Conservation (phyloP, 306 rosid genomes). For the Ormosia emarginata region DNA sequence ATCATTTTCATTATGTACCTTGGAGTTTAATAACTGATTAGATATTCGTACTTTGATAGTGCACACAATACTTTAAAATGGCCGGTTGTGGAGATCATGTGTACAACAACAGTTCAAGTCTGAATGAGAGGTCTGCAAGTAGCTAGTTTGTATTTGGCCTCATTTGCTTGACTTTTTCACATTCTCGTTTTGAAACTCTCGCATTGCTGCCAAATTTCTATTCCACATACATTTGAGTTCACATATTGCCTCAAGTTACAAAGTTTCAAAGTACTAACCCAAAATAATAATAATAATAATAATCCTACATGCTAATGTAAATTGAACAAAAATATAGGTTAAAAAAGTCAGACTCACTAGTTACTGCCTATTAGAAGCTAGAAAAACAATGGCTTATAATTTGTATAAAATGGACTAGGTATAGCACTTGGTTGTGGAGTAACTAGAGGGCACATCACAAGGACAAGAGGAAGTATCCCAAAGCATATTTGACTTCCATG, state of each 20-base stretch:
- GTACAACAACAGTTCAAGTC: not conserved
- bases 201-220: slow-evolving; percentile 23
- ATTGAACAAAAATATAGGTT: not conserved
- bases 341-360: not conserved
- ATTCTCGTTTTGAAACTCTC: slow-evolving; percentile 19
- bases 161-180: not conserved
- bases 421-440: slow-evolving; percentile 44
- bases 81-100: not conserved
- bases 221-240: slow-evolving; percentile 34
- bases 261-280: slow-evolving; percentile 1
- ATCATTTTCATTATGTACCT: not conserved
- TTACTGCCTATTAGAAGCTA: slow-evolving; percentile 11
- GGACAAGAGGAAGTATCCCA: slow-evolving; percentile 71
- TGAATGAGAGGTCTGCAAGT: not conserved
- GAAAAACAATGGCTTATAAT: slow-evolving; percentile 26
- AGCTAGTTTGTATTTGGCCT: not conserved
- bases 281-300: not conserved
- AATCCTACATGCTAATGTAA: not conserved
- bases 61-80: not conserved
- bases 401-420: slow-evolving; percentile 14
- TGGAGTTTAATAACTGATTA: not conserved
- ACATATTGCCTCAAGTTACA: slow-evolving; percentile 25
- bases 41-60: not conserved
- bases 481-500: slow-evolving; percentile 54
- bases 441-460: slow-evolving; percentile 45